phyloP scores from a whole-genome alignment of 768 basidiomycete genomes.

The Lentinula guzmanii region DNA sequence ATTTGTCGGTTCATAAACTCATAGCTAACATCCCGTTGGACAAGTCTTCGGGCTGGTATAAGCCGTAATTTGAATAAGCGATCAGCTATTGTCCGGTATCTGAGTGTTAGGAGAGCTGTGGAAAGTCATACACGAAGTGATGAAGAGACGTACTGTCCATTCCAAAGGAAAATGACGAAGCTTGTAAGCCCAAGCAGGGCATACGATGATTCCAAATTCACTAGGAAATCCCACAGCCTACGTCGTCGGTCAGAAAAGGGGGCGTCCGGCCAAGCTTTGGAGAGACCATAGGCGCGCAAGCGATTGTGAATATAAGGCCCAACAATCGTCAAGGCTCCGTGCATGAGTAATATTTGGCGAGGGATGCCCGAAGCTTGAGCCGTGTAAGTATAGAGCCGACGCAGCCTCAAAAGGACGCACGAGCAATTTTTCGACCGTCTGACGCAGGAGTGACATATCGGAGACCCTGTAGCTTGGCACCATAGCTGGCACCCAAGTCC shows the following conservation, averaged over 20 bases:
- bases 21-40: slow-evolving; percentile 85
- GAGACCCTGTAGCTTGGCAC: slow-evolving; percentile 76
- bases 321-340: slow-evolving; percentile 68
- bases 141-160: slow-evolving; percentile 61
- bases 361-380: slow-evolving; percentile 60
- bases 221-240: slow-evolving; percentile 66
- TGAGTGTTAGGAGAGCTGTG: slow-evolving; percentile 22
- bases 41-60: slow-evolving; percentile 60
- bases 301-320: slow-evolving; percentile 77
- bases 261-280: slow-evolving; percentile 86
- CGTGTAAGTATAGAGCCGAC: slow-evolving; percentile 8
- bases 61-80: slow-evolving; percentile 72
- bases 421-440: slow-evolving; percentile 19
- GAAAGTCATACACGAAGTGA: background rate
- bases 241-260: slow-evolving; percentile 74
- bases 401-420: slow-evolving; percentile 24
- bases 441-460: slow-evolving; percentile 40
- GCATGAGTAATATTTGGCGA: slow-evolving; percentile 51
- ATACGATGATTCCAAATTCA: slow-evolving; percentile 62
- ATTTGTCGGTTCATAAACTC: slow-evolving; percentile 99
- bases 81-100: slow-evolving; percentile 83
- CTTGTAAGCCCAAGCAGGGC: slow-evolving; percentile 60
- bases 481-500: slow-evolving; percentile 77
- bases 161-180: slow-evolving; percentile 79
- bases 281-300: slow-evolving; percentile 69